phyloP scores from a whole-genome alignment of 2,329 filamentous ascomycete genomes.

The Colletotrichum ledebouriae region DNA sequence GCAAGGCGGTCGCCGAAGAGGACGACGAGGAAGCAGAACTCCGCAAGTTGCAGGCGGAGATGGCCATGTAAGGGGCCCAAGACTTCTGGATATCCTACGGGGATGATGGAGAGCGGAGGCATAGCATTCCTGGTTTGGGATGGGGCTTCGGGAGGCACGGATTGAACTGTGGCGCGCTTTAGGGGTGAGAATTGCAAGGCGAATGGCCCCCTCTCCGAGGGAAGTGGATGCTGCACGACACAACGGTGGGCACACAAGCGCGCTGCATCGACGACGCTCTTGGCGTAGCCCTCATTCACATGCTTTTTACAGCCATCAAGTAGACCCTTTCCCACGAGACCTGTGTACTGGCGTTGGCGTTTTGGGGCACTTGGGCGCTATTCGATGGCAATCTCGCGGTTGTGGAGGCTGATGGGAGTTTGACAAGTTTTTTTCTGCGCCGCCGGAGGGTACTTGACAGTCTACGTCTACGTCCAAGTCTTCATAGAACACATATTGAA shows the following conservation, averaged over 20 bases:
- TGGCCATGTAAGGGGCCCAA: slow-evolving; percentile 81
- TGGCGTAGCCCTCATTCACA: slow-evolving; percentile 24
- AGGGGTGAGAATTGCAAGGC: slow-evolving; percentile 3
- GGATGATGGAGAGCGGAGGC: slow-evolving; percentile 31
- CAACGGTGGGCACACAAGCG: neutral
- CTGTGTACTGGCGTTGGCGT: slow-evolving; percentile 42
- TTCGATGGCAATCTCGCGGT: slow-evolving; percentile 35
- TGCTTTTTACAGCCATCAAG: slow-evolving; percentile 17
- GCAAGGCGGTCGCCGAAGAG: slow-evolving; percentile 71
- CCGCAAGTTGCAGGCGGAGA: slow-evolving; percentile 92
- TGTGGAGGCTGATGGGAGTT: slow-evolving; percentile 41
- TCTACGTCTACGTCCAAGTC: slow-evolving; percentile 33
- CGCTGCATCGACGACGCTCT: neutral
- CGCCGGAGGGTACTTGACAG: slow-evolving; percentile 37
- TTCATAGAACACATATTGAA: slow-evolving; percentile 41
- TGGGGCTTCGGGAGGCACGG: slow-evolving; percentile 25
- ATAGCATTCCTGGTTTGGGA: slow-evolving; percentile 42
- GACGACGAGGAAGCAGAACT: slow-evolving; percentile 98
- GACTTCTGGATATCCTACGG: slow-evolving; percentile 16
- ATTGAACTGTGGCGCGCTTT: slow-evolving; percentile 17
- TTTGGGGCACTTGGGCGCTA: slow-evolving; percentile 39
- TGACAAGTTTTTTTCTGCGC: slow-evolving; percentile 39
- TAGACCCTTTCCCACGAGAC: slow-evolving; percentile 21
- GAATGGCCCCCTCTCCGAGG: slow-evolving; percentile 6
- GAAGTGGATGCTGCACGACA: slow-evolving; percentile 32